A percentile compares a stretch with the other conserved stretches of the same genome.
phyloP scores from a whole-genome alignment of 305 asterid species.

The Caryopteris hybrid region DNA sequence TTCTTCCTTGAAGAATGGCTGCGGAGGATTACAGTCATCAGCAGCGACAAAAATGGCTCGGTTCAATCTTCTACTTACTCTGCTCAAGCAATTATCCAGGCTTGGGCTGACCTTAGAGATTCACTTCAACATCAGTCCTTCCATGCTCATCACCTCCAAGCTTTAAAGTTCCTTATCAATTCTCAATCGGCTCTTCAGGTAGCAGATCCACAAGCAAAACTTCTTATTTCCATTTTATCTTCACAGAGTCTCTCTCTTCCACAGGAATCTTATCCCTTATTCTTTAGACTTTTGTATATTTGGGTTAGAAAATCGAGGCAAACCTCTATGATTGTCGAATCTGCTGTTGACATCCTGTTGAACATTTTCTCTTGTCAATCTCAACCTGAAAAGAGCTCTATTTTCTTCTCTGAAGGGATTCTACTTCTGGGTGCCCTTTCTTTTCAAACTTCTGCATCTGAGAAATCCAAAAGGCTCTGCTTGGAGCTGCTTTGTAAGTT shows the following conservation, averaged over 20 bases:
- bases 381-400: constrained; percentile 28
- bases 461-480: constrained; percentile 59
- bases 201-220: constrained; percentile 93
- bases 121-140: constrained; percentile 50
- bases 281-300: constrained; percentile 70
- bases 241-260: constrained; percentile 46
- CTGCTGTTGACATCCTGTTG: constrained; percentile 42
- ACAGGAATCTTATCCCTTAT: constrained; percentile 55
- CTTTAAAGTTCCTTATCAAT: constrained; percentile 48
- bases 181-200: constrained; percentile 62
- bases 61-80: constrained; percentile 42
- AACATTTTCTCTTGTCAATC: constrained; percentile 38
- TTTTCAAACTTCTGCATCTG: constrained; percentile 49
- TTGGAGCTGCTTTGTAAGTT: constrained; percentile 61
- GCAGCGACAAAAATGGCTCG: constrained; percentile 28
- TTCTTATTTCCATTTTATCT: constrained; percentile 63
- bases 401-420: constrained; percentile 68
- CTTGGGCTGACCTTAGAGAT: constrained; percentile 89
- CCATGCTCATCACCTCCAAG: constrained; percentile 50
- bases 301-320: constrained; percentile 87
- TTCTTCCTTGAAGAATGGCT: constrained; percentile 89
- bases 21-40: constrained; percentile 26
- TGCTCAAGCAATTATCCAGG: constrained; percentile 73
- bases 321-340: constrained; percentile 46
- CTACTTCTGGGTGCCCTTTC: constrained; percentile 78